These are phyloP conservation scores for Quercus cerris DNA, from an alignment of 306 rosid genomes.

Conservation along the genomic window DNA sequence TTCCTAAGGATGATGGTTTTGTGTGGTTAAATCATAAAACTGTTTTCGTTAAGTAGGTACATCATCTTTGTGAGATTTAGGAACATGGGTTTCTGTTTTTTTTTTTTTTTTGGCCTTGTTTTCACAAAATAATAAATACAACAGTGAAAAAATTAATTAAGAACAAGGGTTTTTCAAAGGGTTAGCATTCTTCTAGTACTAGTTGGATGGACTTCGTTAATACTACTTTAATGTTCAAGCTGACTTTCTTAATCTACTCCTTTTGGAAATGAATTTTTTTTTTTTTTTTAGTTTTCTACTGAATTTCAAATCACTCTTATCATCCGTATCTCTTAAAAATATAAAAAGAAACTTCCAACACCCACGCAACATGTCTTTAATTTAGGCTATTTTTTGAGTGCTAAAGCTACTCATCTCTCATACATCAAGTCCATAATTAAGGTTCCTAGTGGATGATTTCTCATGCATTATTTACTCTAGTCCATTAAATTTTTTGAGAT, in stretches of 20 bases:
- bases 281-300: not conserved
- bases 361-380: not conserved
- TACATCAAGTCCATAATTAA: not conserved
- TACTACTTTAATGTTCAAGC: not conserved
- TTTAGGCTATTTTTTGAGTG: not conserved
- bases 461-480: conserved; percentile 2
- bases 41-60: not conserved
- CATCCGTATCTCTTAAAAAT: not conserved
- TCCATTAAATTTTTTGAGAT: not conserved
- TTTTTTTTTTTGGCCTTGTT: not conserved
- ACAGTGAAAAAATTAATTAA: not conserved
- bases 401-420: not conserved
- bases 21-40: not conserved
- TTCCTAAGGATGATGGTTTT: not conserved
- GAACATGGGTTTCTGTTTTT: conserved; percentile 2
- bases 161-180: not conserved
- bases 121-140: conserved; percentile 8
- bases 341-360: not conserved
- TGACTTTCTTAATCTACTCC: conserved; percentile 5
- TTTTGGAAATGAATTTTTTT: not conserved
- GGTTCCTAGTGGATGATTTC: not conserved
- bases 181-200: not conserved
- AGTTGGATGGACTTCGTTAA: not conserved
- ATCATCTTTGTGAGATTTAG: not conserved
- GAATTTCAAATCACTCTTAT: not conserved